These are phyloP conservation scores for Omphalea diandra DNA, from an alignment of 441 rosid species.

Conservation along the genomic window DNA sequence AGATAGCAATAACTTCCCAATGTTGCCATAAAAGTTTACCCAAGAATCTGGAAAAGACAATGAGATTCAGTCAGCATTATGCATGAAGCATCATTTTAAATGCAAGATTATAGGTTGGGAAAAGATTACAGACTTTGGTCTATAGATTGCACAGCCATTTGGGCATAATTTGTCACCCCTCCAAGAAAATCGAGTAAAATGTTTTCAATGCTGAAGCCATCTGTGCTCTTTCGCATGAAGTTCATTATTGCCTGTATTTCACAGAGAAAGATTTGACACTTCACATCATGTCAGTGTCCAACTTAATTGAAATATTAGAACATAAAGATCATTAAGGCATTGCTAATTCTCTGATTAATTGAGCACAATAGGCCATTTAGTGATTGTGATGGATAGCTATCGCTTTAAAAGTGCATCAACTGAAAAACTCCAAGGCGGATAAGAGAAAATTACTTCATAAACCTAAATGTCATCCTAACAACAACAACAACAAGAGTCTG, in stretches of 20 bases:
- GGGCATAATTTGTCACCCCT: conserved; percentile 69
- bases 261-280: neutral
- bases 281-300: neutral
- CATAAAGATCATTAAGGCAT: neutral
- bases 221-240: conserved; percentile 83
- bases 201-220: conserved; percentile 87
- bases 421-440: neutral
- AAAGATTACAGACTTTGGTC: conserved; percentile 65
- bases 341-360: neutral
- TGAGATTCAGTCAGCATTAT: conserved; percentile 14
- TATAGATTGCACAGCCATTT: conserved; percentile 75
- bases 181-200: conserved; percentile 87
- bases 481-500: too few relatives aligned
- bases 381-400: too few relatives aligned
- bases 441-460: neutral
- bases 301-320: neutral
- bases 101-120: conserved; percentile 19
- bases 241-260: conserved; percentile 72
- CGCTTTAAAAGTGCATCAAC: neutral
- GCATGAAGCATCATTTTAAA: conserved; percentile 4
- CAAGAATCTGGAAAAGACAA: conserved; percentile 66
- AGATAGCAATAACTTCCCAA: conserved; percentile 83
- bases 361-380: too few relatives aligned
- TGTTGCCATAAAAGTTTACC: conserved; percentile 95
- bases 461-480: neutral